Percentiles rank a stretch among this genome's conserved stretches.
Evolutionary conservation across 768 basidiomycete genomes (phyloP).

Genomic region (Cyclocybe cylindracea): DNA sequence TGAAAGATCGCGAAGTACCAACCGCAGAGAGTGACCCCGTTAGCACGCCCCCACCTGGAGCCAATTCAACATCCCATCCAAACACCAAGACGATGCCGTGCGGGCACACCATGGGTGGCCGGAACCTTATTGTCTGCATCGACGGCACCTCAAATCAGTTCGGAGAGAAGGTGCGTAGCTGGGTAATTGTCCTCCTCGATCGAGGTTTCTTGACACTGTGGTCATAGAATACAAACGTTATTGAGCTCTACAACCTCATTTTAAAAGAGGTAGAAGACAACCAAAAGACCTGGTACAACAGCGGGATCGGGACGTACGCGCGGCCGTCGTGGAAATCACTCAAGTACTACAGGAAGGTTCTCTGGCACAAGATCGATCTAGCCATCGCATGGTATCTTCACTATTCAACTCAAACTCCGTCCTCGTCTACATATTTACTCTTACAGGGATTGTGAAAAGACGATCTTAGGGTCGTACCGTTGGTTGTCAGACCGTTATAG

Average conservation of each 20-base stretch:
- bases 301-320: constrained; percentile 31
- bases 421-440: background rate
- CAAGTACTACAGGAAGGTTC: constrained; percentile 12
- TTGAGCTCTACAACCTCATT: constrained; percentile 26
- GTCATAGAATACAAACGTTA: constrained; percentile 31
- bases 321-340: constrained; percentile 14
- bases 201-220: too few relatives aligned
- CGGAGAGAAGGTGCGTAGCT: constrained; percentile 16
- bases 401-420: background rate
- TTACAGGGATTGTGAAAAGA: constrained; percentile 37
- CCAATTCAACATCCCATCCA: too few relatives aligned
- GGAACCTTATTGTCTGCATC: constrained; percentile 39
- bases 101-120: too few relatives aligned
- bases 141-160: constrained; percentile 32
- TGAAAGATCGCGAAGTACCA: too few relatives aligned
- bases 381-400: constrained; percentile 13
- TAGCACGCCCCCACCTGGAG: too few relatives aligned
- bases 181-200: background rate
- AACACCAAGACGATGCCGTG: too few relatives aligned
- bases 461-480: constrained; percentile 36
- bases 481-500: constrained; percentile 44
- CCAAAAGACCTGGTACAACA: constrained; percentile 30
- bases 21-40: too few relatives aligned
- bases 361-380: constrained; percentile 9
- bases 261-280: constrained; percentile 12